Base-by-base conservation (phyloP, 257 asterid genomes). In the Nicotiana knightiana region DNA sequence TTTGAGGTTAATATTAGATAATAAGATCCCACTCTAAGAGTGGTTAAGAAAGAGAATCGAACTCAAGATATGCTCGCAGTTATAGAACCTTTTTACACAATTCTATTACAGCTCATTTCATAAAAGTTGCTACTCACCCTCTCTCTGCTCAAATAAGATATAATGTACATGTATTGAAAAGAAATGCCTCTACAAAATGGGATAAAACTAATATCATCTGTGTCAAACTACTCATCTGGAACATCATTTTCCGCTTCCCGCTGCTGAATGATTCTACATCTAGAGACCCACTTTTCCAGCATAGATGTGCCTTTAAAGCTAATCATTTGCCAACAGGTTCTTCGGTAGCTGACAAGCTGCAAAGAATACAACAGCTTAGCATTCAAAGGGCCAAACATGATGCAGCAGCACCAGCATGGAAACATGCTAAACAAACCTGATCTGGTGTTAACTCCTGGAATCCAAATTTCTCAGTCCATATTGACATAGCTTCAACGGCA, bases 401-500 rank as follows among this genome's bases (percentile, higher is more conserved):
- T 75, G 28, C 15, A 33, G 30, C 76, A 67, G 76, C 46, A 51
- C 62, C 62, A 28, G 46, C 2, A 51, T 26, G 15, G 61, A 39
- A 37, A 48, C 21, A 13, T 1, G 84, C 51, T 11, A 67, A 75
- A 53, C 67, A 35, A 79, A 94, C 98, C 97, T 93, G 94, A 75
- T 94, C 93, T 32, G 84, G 85, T 13, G 94, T 88, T 6, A 94
- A 89, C 88, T 88, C 87, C 66, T 66, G 48, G 79, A 96, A 96
- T 54, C 97, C 97, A 90, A 96, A 96, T 89, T 93, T 94, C 39
- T 94, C 86, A 6, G 94, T 94, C 99, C 99, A 96, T 77, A 96
- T 96, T 78, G 98, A 89, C 82, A 89, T 91, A 37, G 97, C 98
- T 84, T 91, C 97, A 13, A 91, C 94, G 15, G 98, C 88, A 63